Evolutionary conservation across 2,329 filamentous ascomycete genomes (phyloP), one percentile per base, ranked within the genome.

Genomic region (Tolypocladium guangdongense): DNA sequence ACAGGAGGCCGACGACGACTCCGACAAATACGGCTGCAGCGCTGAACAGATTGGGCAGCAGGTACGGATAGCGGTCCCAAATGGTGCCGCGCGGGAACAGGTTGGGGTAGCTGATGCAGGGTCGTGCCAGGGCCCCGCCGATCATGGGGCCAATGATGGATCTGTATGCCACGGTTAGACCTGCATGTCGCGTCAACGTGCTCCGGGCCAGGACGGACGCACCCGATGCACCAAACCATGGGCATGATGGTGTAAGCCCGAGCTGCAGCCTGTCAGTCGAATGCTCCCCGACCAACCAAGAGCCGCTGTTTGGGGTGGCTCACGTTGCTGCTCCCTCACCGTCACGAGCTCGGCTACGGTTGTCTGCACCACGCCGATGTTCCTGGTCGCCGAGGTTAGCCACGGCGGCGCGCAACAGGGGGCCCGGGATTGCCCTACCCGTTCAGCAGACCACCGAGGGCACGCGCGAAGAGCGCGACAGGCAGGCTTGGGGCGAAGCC

Each of bases 191-290:
- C 8, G 7, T 20, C 27, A n/a, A 36, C 4, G 8, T 20, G 24
- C 18, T 18, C 4, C 4, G 18, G 11, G 5, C 11, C 2, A 43
- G n/a, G 6, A 72, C 77, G n/a, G 6, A 72, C 77, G 72, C 75
- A 89, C 77, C 93, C 93, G 64, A 99, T 79, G 66, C 91, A 96
- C 93, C 93, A 99, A 30, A 97, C 89, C 67, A 96, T 90, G 7
- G 93, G 93, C 90, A 99, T 96, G 61, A 97, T 91, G 14, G 92
- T 90, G 72, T 95, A 99, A 50, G 92, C 93, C 62, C 89, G 88
- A 60, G 91, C 87, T 90, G 56, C 54, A 52, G 52, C 50, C 18
- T 10, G 45, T 54, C 10, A 49, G 52, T 32, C 18, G 35, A 27
- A 27, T 16, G 3, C 47, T 62, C 74, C 14, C 37, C 16, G 14